Base-by-base conservation (phyloP, 345 rosid genomes). In the Citrus hindsii region DNA sequence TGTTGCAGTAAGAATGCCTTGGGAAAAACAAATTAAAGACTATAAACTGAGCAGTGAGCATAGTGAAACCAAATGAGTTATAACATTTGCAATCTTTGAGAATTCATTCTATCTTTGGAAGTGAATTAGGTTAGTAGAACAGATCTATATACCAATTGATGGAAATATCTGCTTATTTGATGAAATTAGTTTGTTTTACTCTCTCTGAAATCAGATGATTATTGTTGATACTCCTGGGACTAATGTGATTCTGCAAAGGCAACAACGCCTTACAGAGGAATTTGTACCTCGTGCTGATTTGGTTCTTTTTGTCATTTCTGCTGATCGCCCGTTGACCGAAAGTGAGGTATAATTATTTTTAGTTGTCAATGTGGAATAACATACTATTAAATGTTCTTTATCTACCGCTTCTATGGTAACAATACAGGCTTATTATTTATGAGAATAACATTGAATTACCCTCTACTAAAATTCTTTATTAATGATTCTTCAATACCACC, bases 191-290 rank as follows among this genome's bases (percentile, higher is more conserved):
- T 75, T 75, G 62, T 37, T 66, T 66, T 60, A 58, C 67, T 78
- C 30, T 73, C 53, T 46, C 81, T 84, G 78, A 30, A 78, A 81
- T 78, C 95, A 96, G 99, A 91, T 96, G 86, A 90, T 80, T 73
- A 91, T 96, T 67, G 97, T 94, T 71, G 97, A 96, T 82, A 93
- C 99, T 22, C 98, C 98, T 40, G 97, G 97, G 77, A 96, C 97
- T 71, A 96, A 96, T 87, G 99, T 94, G 78, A 94, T 96, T 85
- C 97, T 96, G 69, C 95, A 92, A 87, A 88, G 99, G 83, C 98
- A 96, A 81, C 98, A 96, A 69, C 90, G 94, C 65, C 90, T 96
- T 22, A 92, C 99, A 18, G 99, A 96, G 88, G 99, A 96, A 82
- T 96, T 93, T 84, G 92, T 93, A 69, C 98, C 97, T 80, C 95